Conservation (phyloP, 192 early-diverging fungal species). For the Coemansia sp. region DNA sequence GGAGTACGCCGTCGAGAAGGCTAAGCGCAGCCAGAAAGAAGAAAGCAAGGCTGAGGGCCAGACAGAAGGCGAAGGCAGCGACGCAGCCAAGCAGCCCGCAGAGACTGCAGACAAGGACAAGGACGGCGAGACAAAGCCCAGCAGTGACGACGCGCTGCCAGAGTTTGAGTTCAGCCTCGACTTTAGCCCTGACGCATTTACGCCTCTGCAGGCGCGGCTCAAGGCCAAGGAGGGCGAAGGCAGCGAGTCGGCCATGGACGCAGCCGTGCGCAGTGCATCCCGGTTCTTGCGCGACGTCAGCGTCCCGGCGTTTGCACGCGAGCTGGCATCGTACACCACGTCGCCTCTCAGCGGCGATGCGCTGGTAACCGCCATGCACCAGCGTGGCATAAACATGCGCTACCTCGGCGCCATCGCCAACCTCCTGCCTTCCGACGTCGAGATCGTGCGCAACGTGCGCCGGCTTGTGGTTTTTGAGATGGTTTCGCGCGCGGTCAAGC, state of each 20-base stretch:
- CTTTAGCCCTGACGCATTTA: slow-evolving; percentile 65
- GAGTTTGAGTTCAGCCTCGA: slow-evolving; percentile 58
- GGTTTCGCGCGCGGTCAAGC: slow-evolving; percentile 83
- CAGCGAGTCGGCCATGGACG: slow-evolving; percentile 53
- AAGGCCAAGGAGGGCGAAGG: slow-evolving; percentile 21
- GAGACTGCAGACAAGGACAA: slow-evolving; percentile 10
- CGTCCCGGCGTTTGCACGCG: slow-evolving; percentile 62
- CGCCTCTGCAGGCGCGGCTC: slow-evolving; percentile 47
- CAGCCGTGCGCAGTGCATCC: slow-evolving; percentile 72
- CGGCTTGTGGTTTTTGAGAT: slow-evolving; percentile 84
- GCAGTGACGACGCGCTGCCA: slow-evolving; percentile 21
- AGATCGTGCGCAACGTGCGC: slow-evolving; percentile 34
- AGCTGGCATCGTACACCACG: slow-evolving; percentile 64
- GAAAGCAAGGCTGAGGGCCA: slow-evolving; percentile 9
- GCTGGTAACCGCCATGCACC: slow-evolving; percentile 84
- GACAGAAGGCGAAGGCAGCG: slow-evolving; percentile 10
- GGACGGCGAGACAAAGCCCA: slow-evolving; percentile 6
- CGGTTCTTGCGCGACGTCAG: slow-evolving; percentile 74
- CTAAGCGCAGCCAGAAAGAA: slow-evolving; percentile 29
- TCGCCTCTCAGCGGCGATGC: slow-evolving; percentile 77
- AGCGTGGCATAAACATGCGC: slow-evolving; percentile 96
- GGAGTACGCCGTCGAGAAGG: slow-evolving; percentile 44
- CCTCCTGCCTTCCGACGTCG: slow-evolving; percentile 57
- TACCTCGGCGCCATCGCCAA: slow-evolving; percentile 81
- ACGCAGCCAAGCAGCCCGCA: too few species aligned